Base-by-base conservation (phyloP, 2,329 filamentous ascomycete species). In the Xylaria multiplex region DNA sequence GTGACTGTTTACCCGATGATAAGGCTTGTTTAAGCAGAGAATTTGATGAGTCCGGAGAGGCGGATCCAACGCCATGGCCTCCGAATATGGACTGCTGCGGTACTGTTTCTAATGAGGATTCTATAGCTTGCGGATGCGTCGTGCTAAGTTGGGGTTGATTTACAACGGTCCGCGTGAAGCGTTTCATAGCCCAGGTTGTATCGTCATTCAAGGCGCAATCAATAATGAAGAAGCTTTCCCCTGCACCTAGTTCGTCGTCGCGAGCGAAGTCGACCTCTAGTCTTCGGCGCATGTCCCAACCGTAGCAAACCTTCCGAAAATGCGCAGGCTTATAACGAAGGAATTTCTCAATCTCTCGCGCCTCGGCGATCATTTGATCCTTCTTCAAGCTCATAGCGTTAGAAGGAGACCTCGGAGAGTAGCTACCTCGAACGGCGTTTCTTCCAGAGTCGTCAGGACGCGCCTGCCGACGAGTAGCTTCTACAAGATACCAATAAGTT, bases 271-370 rank as follows among this genome's bases (percentile, higher is more conserved):
- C 96, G 2, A 97, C 93, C 73, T 96, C 91, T 2, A 98, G 81
- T 68, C 83, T 89, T 66, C 93, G 88, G 59, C 89, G 89, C 94
- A 98, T 98, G 74, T 98, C 92, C 95, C 96, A 98, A 2, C 91
- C 91, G 64, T 91, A 82, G 74, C 92, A 98, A 1, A 88, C 83
- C 73, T 89, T 90, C 24, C 90, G 88, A 77, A 97, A 97, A 71
- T 96, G 88, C 46, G 88, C 86, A 3, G 95, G 94, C 71, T 88
- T 90, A 72, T 91, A 88, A 0, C 82, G 82, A 19, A 96, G 78
- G 71, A 91, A 96, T 48, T 85, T 86, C 72, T 97, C 91, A 60
- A 97, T 93, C 77, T 96, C 93, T 55, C 86, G 85, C 1, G 93
- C 93, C 77, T 97, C 93, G 1, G 91, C 89, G 43, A 83, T 79